phyloP scores from a whole-genome alignment of 1,139 yeast species.

The Casaregolazyma suthepensis region DNA sequence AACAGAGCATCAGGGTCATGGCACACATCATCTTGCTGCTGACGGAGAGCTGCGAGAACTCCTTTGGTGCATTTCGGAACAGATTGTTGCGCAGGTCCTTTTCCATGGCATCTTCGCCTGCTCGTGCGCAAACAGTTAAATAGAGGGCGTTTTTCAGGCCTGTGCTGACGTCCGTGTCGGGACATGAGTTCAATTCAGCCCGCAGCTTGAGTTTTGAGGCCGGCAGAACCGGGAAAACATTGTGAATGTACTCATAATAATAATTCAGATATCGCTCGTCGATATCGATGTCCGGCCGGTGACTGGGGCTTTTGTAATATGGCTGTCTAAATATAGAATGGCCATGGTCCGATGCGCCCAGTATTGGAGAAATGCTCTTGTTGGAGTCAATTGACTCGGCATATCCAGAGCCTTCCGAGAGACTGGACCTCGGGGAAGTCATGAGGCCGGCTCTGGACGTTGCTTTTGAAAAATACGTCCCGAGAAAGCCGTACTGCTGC shows the following conservation, averaged over 20 bases:
- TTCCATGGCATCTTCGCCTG: background rate
- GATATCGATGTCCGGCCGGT: background rate
- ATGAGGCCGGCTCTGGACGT: conserved; percentile 3
- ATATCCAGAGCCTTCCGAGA: background rate
- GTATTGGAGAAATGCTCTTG: background rate
- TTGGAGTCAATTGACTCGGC: background rate
- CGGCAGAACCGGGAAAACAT: conserved; percentile 37
- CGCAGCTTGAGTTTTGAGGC: conserved; percentile 30
- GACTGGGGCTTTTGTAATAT: background rate
- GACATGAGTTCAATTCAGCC: conserved; percentile 27
- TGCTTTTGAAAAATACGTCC: conserved; percentile 9
- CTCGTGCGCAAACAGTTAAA: conserved; percentile 15
- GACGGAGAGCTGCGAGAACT: background rate
- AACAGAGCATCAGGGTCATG: conserved; percentile 31
- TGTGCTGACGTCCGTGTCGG: conserved; percentile 17
- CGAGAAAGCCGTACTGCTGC: background rate
- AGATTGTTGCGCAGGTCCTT: background rate
- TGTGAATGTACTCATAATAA: conserved; percentile 36
- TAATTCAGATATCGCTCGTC: conserved; percentile 33
- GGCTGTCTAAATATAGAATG: background rate
- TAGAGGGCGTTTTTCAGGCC: conserved; percentile 21
- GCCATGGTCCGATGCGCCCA: background rate
- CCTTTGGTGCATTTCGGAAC: background rate
- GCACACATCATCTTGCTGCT: conserved; percentile 25
- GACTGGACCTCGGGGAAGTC: background rate